phyloP scores from a whole-genome alignment of 225 moss, liverwort and hornwort genomes.

The Rhytidiadelphus loreus region DNA sequence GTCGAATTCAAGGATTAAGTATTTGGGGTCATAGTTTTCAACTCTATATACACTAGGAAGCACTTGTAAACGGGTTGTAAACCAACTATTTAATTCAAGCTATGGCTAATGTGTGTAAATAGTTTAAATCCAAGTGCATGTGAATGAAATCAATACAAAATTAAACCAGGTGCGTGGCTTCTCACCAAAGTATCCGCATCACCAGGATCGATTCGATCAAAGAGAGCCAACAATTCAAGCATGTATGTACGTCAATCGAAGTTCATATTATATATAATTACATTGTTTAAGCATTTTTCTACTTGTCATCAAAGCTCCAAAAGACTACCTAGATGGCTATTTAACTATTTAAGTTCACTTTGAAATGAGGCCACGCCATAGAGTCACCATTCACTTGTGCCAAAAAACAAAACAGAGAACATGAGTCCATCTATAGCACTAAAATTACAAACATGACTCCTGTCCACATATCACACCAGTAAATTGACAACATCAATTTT shows the following conservation, averaged over 20 bases:
- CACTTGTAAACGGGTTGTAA: background rate
- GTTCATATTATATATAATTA: background rate
- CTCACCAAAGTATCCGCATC: background rate
- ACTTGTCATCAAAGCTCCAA: background rate
- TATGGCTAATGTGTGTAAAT: background rate
- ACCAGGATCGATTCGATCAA: background rate
- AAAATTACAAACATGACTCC: background rate
- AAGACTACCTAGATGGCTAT: background rate
- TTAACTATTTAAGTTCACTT: no score
- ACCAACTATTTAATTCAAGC: background rate
- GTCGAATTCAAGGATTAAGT: background rate
- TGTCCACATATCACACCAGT: background rate
- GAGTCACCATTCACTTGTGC: background rate
- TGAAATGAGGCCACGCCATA: background rate
- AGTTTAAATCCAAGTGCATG: background rate
- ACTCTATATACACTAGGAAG: background rate
- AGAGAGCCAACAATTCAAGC: background rate
- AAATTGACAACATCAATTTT: background rate
- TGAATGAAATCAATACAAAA: background rate
- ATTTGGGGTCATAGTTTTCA: background rate
- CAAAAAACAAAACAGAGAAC: background rate
- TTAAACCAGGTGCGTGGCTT: background rate
- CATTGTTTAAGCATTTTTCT: background rate
- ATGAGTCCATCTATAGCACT: background rate
- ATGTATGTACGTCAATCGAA: background rate